These are phyloP conservation scores for Penicillium sp. DNA, from an alignment of 2,329 filamentous ascomycete species.

Conservation along the genomic window DNA sequence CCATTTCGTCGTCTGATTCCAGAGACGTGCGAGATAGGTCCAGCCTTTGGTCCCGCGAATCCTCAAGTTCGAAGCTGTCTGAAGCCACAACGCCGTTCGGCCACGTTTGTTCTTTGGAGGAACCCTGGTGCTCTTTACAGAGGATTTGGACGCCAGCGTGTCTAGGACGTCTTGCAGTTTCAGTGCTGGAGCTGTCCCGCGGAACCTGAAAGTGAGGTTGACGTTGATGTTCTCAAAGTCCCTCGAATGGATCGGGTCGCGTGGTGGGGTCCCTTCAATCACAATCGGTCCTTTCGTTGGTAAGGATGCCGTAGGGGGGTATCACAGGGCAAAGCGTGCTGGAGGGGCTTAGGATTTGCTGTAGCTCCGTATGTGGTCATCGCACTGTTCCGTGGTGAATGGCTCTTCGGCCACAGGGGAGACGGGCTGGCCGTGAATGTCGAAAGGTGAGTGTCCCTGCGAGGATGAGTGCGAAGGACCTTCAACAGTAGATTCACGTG, in stretches of 20 bases:
- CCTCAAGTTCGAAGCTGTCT: constrained; percentile 21
- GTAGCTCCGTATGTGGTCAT: constrained; percentile 7
- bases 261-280: too few species aligned
- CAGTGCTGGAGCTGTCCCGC: too few species aligned
- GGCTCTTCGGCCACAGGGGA: constrained; percentile 6
- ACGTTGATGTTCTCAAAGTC: too few species aligned
- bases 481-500: neutral
- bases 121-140: too few species aligned
- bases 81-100: constrained; percentile 29
- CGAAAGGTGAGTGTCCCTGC: neutral
- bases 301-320: constrained; percentile 5
- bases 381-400: neutral
- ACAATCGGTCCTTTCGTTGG: neutral
- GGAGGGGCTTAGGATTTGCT: neutral
- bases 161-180: too few species aligned
- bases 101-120: neutral
- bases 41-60: constrained; percentile 23
- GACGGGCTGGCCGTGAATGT: neutral
- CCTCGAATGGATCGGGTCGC: too few species aligned
- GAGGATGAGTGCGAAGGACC: neutral
- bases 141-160: too few species aligned
- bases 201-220: too few species aligned
- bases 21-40: constrained; percentile 34
- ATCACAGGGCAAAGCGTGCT: neutral
- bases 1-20: constrained; percentile 42